Conservation (phyloP, 1,284 basidiomycete species). For the Ustilago nuda region DNA sequence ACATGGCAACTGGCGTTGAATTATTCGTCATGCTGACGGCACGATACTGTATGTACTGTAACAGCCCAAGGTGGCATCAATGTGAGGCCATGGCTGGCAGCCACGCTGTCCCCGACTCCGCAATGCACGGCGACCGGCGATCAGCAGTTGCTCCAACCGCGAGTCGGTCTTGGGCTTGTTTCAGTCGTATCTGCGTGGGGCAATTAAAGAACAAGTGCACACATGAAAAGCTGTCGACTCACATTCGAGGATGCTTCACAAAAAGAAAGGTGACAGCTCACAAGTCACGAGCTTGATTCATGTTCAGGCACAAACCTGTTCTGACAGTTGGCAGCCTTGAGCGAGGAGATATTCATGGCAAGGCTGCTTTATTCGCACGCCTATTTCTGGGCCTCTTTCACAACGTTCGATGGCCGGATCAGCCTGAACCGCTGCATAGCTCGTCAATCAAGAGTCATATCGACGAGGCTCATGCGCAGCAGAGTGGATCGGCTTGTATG, state of each 20-base stretch:
- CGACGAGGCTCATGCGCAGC: neutral
- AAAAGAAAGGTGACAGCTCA: too few relatives aligned
- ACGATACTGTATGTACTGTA: neutral
- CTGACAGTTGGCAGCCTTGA: too few relatives aligned
- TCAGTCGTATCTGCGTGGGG: neutral
- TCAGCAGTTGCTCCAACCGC: neutral
- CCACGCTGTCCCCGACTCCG: too few relatives aligned
- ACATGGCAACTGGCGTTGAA: neutral
- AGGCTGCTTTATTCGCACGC: neutral
- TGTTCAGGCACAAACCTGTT: too few relatives aligned
- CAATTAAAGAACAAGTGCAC: neutral
- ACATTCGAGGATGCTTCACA: neutral
- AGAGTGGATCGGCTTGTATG: neutral
- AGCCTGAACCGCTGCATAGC: neutral
- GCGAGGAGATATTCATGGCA: too few relatives aligned
- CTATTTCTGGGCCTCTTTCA: neutral
- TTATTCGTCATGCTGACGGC: too few relatives aligned
- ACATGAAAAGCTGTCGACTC: neutral
- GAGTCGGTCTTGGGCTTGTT: neutral
- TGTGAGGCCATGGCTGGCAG: neutral
- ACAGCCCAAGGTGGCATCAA: neutral
- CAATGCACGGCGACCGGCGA: neutral
- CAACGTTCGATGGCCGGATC: neutral
- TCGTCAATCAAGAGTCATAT: neutral
- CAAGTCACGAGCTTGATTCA: too few relatives aligned